A percentile compares a stretch with the other conserved stretches of the same genome.
phyloP scores from a whole-genome alignment of 2,329 filamentous ascomycete genomes.

The Talaromyces sp. region DNA sequence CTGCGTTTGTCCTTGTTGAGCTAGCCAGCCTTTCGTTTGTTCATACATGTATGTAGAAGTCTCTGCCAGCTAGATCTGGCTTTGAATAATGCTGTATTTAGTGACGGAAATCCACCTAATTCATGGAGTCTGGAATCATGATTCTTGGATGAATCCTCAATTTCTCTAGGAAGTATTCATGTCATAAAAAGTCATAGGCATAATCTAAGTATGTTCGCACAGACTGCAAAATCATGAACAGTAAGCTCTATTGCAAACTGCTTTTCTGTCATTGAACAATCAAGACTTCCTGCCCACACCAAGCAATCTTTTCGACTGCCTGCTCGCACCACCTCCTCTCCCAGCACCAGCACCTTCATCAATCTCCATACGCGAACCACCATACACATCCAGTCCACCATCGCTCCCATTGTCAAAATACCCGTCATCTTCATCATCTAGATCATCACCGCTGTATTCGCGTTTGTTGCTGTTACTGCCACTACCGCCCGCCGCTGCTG shows the following conservation, averaged over 20 bases:
- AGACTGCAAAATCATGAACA: background rate
- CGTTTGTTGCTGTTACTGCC: slow-evolving; percentile 36
- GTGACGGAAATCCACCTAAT: background rate
- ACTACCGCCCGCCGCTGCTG: background rate
- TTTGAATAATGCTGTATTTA: background rate
- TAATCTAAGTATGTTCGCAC: background rate
- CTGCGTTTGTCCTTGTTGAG: background rate
- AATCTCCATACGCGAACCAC: slow-evolving; percentile 37
- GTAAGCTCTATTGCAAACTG: background rate
- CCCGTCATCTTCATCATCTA: slow-evolving; percentile 38
- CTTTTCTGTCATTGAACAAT: background rate
- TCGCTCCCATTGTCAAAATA: slow-evolving; percentile 33
- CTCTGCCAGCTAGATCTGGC: slow-evolving; percentile 8
- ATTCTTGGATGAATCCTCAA: background rate
- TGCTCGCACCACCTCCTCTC: slow-evolving; percentile 19
- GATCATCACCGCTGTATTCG: slow-evolving; percentile 37
- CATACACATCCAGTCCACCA: slow-evolving; percentile 24
- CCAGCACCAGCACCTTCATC: slow-evolving; percentile 31
- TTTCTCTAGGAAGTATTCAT: background rate
- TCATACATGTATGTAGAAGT: background rate
- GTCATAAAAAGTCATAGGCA: slow-evolving; percentile 1
- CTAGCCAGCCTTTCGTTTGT: background rate
- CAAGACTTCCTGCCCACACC: slow-evolving; percentile 33
- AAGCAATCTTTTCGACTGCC: slow-evolving; percentile 37
- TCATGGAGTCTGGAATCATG: background rate